phyloP scores from a whole-genome alignment of 1,284 basidiomycete species.

The Marasmius fiardii region DNA sequence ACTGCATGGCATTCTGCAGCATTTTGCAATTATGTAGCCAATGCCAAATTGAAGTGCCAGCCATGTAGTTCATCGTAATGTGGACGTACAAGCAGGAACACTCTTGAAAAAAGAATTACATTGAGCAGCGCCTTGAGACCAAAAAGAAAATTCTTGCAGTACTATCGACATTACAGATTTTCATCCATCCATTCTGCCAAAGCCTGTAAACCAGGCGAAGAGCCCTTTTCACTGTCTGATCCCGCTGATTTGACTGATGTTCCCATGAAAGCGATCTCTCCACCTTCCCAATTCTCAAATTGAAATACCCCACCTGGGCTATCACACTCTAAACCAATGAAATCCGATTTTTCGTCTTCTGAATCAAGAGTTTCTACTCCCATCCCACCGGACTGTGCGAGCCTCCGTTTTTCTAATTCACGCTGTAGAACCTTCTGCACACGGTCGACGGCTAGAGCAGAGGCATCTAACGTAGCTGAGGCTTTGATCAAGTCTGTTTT shows the following conservation, averaged over 20 bases:
- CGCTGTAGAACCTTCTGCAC: constrained; percentile 75
- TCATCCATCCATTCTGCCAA: constrained; percentile 52
- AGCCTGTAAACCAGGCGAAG: constrained; percentile 36
- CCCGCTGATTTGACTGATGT: constrained; percentile 47
- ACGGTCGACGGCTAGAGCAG: constrained; percentile 59
- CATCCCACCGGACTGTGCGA: constrained; percentile 58
- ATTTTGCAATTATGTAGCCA: too few species aligned
- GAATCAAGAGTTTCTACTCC: constrained; percentile 69
- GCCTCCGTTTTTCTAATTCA: constrained; percentile 72
- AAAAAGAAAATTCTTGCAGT: too few species aligned
- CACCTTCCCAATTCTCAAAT: constrained; percentile 78
- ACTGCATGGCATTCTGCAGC: too few species aligned
- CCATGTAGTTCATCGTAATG: too few species aligned
- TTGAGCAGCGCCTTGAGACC: too few species aligned
- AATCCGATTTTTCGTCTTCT: constrained; percentile 58
- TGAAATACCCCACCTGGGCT: constrained; percentile 50
- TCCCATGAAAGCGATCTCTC: constrained; percentile 62
- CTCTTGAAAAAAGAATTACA: too few species aligned
- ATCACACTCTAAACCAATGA: constrained; percentile 64
- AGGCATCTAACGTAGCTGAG: constrained; percentile 38
- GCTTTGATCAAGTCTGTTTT: constrained; percentile 68
- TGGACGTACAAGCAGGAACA: constrained; percentile 1
- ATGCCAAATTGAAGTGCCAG: too few species aligned
- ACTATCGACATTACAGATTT: constrained; percentile 33
- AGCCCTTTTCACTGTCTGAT: constrained; percentile 34